Conservation (phyloP, 164 flowering plant genomes). For the Sedum album region DNA sequence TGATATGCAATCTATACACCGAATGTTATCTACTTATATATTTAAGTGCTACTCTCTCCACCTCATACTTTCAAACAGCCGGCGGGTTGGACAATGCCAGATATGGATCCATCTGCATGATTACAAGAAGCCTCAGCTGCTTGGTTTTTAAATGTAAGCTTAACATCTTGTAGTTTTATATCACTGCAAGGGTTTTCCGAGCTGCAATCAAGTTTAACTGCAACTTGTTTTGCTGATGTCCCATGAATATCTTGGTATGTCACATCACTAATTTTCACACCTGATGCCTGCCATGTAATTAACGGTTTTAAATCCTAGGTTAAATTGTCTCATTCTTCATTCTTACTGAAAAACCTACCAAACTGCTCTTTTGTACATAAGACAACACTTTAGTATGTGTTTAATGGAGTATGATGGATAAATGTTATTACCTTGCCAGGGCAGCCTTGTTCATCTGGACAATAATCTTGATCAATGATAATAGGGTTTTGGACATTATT, state of each 20-base stretch:
- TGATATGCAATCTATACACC: too few species aligned
- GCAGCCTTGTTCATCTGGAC: slow-evolving; percentile 40
- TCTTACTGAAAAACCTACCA: too few species aligned
- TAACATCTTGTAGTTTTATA: slow-evolving; percentile 28
- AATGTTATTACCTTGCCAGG: slow-evolving; percentile 41
- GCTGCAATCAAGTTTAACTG: slow-evolving; percentile 42
- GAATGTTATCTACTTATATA: too few species aligned
- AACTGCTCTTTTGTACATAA: not conserved
- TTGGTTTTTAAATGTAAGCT: slow-evolving; percentile 24
- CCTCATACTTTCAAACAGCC: slow-evolving; percentile 6
- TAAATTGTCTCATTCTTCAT: too few species aligned
- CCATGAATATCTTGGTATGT: slow-evolving; percentile 33
- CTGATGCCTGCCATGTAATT: slow-evolving; percentile 20
- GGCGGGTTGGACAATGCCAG: slow-evolving; percentile 22
- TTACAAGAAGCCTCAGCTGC: slow-evolving; percentile 23
- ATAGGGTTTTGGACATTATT: slow-evolving; percentile 52
- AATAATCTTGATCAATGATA: slow-evolving; percentile 64
- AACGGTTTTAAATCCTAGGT: too few species aligned
- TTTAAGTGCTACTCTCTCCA: not conserved
- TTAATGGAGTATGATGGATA: not conserved
- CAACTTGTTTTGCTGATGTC: slow-evolving; percentile 38
- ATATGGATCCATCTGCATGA: slow-evolving; percentile 23
- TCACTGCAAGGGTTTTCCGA: slow-evolving; percentile 27
- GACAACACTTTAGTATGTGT: too few species aligned
- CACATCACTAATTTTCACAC: slow-evolving; percentile 31